Conservation (phyloP, 2,329 filamentous ascomycete genomes). For the Hymenoscyphus scutula region DNA sequence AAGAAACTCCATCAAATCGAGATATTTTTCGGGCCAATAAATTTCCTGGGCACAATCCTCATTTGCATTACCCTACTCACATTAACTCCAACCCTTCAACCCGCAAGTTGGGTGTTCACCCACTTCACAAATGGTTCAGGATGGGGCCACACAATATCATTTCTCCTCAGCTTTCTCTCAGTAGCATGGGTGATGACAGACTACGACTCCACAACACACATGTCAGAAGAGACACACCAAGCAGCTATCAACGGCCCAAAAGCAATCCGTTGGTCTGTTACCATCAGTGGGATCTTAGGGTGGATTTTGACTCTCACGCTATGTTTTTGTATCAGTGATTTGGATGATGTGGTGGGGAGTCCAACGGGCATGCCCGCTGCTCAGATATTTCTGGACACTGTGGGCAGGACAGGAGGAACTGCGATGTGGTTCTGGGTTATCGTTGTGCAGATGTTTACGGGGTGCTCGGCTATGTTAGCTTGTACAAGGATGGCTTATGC, state of each 20-base stretch:
- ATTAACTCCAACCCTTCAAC: slow-evolving; percentile 57
- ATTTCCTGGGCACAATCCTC: slow-evolving; percentile 57
- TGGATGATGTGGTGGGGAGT: slow-evolving; percentile 52
- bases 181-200: slow-evolving; percentile 67
- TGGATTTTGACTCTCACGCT: slow-evolving; percentile 62
- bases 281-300: slow-evolving; percentile 58
- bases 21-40: slow-evolving; percentile 65
- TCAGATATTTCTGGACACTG: slow-evolving; percentile 58
- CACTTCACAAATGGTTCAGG: slow-evolving; percentile 61
- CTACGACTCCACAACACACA: slow-evolving; percentile 65
- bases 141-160: slow-evolving; percentile 61
- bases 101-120: slow-evolving; percentile 58
- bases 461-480: slow-evolving; percentile 61
- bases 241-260: slow-evolving; percentile 58
- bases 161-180: slow-evolving; percentile 55
- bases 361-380: slow-evolving; percentile 61
- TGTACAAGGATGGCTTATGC: slow-evolving; percentile 63
- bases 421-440: slow-evolving; percentile 62
- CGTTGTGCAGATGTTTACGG: slow-evolving; percentile 63
- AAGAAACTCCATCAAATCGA: slow-evolving; percentile 58
- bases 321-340: slow-evolving; percentile 60
- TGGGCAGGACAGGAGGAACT: slow-evolving; percentile 53
- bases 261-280: slow-evolving; percentile 57
- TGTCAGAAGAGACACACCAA: slow-evolving; percentile 66
- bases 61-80: slow-evolving; percentile 59